A percentile compares a stretch with the other conserved stretches of the same genome.
Conservation (phyloP, 257 asterid species). For the Coffea canephora region DNA sequence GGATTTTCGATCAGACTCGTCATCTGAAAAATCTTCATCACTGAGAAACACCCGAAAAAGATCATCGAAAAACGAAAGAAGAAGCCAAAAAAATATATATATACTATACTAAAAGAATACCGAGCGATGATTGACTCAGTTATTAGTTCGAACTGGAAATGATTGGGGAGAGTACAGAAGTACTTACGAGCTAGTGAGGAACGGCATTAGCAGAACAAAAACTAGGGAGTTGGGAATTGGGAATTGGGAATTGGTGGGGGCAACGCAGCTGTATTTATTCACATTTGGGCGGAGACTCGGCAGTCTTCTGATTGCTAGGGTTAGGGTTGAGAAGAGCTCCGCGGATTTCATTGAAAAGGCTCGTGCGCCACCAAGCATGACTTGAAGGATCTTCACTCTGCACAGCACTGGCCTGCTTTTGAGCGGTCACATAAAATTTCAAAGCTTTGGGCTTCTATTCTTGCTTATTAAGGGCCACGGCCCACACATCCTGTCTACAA, state of each 20-base stretch:
- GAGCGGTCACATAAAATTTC: background rate
- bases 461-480: background rate
- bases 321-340: conserved; percentile 10
- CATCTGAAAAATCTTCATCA: conserved; percentile 69
- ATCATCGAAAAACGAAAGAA: background rate
- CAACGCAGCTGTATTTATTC: background rate
- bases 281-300: background rate
- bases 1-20: conserved; percentile 92
- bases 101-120: background rate
- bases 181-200: background rate
- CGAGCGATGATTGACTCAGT: background rate
- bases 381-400: background rate
- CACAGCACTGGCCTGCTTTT: background rate
- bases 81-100: background rate
- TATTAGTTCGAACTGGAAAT: background rate
- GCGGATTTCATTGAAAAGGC: background rate
- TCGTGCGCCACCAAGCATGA: background rate
- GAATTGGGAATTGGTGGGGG: background rate
- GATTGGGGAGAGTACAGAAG: background rate
- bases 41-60: conserved; percentile 37
- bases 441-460: background rate
- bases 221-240: too few species aligned
- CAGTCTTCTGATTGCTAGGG: background rate
- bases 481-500: background rate
- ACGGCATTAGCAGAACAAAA: background rate